Evolutionary conservation across 176 grass and related monocot species (phyloP), one percentile per base, ranked within the genome.

Genomic region (Microstegium vimineum): DNA sequence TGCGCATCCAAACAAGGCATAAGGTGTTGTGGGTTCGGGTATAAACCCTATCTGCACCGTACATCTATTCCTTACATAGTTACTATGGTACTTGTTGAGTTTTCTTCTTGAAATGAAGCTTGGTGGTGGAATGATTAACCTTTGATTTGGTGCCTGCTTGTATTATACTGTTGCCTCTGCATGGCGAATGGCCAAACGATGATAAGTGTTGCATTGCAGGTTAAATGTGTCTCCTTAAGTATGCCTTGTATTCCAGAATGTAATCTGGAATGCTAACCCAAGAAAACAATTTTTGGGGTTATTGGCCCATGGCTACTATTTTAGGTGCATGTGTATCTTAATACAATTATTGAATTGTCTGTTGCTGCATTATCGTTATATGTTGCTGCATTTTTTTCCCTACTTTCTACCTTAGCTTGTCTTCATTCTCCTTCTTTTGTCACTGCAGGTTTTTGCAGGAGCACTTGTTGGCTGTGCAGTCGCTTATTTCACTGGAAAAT

Each of bases 391-490:
- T 66, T 35, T 36, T 23, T 15, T 90, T n/a, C n/a, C n/a, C 20
- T 31, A 9, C 2, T 78, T 15, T 31, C 1, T 62, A 61, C 37
- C 8, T 16, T 31, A 22, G 35, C 16, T 62, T 20, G 85, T 81
- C 43, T 81, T 60, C 56, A 60, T 60, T 60, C 18, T 60, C 16
- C 59, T 76, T 62, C 6, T 88, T 22, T 33, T 31, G 3, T 72
- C 28, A 8, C 3, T 59, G 65, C 72, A 99, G 97, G 97, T 99
- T 85, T 89, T 85, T 87, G 77, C 79, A 17, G 97, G 97, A 86
- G 93, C 91, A 18, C 26, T 99, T 66, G 87, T 96, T 68, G 97
- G 97, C 68, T 91, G 90, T 78, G 74, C 75, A 52, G 66, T 95
- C 33, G 87, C 93, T 2, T 94, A 83, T 75, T 73, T 95, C 23